Percentiles rank a stretch among this genome's conserved stretches.
These are phyloP conservation scores for Colletotrichum destructivum DNA, from an alignment of 2,329 filamentous ascomycete species.

Conservation along the genomic window DNA sequence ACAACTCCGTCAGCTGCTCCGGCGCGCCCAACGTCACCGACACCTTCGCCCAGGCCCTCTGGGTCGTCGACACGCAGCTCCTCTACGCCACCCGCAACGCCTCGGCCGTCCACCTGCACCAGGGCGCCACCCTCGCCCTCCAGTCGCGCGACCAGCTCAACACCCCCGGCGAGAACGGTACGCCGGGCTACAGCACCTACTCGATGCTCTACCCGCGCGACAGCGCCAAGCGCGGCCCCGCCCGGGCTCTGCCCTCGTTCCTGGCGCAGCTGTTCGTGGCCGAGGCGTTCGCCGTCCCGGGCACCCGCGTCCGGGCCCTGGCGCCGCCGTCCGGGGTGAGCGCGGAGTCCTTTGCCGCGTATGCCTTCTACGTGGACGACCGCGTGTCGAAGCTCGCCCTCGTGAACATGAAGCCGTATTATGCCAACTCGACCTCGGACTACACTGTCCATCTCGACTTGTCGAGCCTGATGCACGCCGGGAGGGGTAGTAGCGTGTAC, in stretches of 20 bases:
- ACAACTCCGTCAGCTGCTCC: conserved; percentile 58
- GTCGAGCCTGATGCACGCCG: not conserved
- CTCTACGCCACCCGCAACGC: conserved; percentile 57
- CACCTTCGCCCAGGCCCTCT: conserved; percentile 57
- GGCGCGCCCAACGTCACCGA: conserved; percentile 57
- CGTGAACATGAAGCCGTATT: conserved; percentile 31
- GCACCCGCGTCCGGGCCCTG: conserved; percentile 20
- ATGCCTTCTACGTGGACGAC: conserved; percentile 18
- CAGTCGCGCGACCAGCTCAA: conserved; percentile 42
- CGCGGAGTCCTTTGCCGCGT: conserved; percentile 11
- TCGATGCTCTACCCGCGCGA: conserved; percentile 43
- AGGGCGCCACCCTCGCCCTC: conserved; percentile 42
- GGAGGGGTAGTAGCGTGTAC: fast-evolving
- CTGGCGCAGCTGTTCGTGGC: conserved; percentile 39
- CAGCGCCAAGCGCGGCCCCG: conserved; percentile 38
- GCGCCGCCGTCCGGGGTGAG: not conserved
- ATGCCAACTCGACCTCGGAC: conserved; percentile 27
- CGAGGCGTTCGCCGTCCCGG: conserved; percentile 36
- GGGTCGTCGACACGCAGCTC: conserved; percentile 56
- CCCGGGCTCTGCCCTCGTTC: conserved; percentile 36
- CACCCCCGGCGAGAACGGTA: conserved; percentile 27
- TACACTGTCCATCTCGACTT: conserved; percentile 10
- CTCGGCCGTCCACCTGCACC: conserved; percentile 53
- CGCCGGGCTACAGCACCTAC: conserved; percentile 41
- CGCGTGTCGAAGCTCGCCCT: conserved; percentile 17